A percentile compares a stretch with the other conserved stretches of the same genome.
Evolutionary conservation across 2,329 filamentous ascomycete genomes (phyloP).

Genomic region (Colletotrichum tamarilloi): DNA sequence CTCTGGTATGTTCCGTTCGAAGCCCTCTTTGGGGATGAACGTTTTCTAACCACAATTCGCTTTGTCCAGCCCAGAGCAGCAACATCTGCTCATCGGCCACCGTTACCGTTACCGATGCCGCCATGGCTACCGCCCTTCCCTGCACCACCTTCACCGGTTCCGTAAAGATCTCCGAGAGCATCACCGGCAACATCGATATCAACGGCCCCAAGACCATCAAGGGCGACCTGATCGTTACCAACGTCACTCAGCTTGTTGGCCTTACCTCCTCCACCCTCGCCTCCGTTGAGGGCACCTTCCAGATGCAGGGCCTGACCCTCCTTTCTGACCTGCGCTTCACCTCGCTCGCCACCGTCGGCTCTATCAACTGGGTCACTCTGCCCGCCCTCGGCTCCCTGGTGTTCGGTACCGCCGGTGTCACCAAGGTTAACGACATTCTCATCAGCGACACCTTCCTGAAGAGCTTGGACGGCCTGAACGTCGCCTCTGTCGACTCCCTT

Average conservation of each 20-base stretch:
- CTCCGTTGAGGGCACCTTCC: constrained; percentile 77
- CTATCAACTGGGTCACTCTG: constrained; percentile 79
- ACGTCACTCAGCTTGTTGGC: constrained; percentile 66
- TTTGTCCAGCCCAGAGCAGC: constrained; percentile 45
- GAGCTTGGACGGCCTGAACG: constrained; percentile 83
- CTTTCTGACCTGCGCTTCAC: constrained; percentile 77
- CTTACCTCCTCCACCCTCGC: constrained; percentile 71
- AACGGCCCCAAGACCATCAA: constrained; percentile 67
- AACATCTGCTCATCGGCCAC: constrained; percentile 48
- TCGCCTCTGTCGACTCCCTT: constrained; percentile 77
- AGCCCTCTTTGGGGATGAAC: constrained; percentile 29
- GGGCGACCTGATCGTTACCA: constrained; percentile 71
- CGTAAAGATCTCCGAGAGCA: constrained; percentile 70
- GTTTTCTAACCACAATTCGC: not conserved
- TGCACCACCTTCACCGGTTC: constrained; percentile 79
- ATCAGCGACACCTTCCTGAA: constrained; percentile 90
- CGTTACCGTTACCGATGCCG: constrained; percentile 71
- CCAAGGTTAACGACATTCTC: constrained; percentile 72
- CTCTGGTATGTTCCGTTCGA: constrained; percentile 55
- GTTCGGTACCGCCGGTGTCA: constrained; percentile 68
- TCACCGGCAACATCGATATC: constrained; percentile 70
- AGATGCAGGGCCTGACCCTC: constrained; percentile 73
- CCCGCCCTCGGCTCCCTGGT: constrained; percentile 64
- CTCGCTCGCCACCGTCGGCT: constrained; percentile 71
- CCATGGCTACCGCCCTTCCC: constrained; percentile 69